These are phyloP conservation scores for Stagonosporopsis rhizophila DNA, from an alignment of 2,329 filamentous ascomycete genomes.

Conservation along the genomic window DNA sequence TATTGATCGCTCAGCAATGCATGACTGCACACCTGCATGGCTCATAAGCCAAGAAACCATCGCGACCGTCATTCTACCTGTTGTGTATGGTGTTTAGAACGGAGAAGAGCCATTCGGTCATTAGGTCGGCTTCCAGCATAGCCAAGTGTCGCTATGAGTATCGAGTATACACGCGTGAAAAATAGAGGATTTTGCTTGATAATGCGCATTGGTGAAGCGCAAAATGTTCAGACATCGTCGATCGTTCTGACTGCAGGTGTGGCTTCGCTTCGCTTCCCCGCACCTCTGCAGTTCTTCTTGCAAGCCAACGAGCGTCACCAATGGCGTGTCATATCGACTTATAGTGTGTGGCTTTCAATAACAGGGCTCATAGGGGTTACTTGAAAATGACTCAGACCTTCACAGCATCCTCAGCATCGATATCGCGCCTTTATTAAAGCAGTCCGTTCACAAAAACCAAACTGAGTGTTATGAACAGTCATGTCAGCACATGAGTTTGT, in stretches of 20 bases:
- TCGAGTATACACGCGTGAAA: too few relatives aligned
- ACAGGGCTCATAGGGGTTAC: neutral
- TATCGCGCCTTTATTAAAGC: neutral
- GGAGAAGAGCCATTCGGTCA: too few relatives aligned
- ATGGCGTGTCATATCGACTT: neutral
- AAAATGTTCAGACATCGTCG: neutral
- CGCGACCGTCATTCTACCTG: too few relatives aligned
- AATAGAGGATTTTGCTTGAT: too few relatives aligned
- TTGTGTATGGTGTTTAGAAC: too few relatives aligned
- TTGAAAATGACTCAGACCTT: neutral
- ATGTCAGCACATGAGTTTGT: neutral
- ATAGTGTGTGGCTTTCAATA: neutral
- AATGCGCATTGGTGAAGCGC: neutral
- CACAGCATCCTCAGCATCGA: neutral
- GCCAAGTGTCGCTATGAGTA: too few relatives aligned
- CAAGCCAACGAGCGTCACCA: neutral
- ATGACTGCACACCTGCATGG: too few relatives aligned
- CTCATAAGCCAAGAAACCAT: too few relatives aligned
- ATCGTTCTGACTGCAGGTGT: neutral
- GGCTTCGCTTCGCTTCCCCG: conserved; percentile 1
- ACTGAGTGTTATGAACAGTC: neutral
- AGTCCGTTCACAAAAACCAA: neutral
- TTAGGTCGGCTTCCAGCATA: too few relatives aligned
- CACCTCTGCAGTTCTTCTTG: neutral
- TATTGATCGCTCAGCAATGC: too few relatives aligned